phyloP scores from a whole-genome alignment of 2,329 filamentous ascomycete species.

The Cadophora luteo-olivacea region DNA sequence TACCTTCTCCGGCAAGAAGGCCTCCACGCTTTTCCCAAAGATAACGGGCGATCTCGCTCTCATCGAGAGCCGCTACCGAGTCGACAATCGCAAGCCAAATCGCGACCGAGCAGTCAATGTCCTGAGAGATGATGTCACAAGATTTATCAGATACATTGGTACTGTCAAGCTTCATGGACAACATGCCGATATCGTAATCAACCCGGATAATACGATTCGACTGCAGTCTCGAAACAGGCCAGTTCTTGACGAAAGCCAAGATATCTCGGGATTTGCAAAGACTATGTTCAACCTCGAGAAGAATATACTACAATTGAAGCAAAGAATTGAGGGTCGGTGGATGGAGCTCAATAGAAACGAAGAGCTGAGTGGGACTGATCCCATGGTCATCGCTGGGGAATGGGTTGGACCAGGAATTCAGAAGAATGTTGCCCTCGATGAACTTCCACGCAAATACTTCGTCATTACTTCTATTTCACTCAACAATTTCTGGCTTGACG shows the following conservation, averaged over 20 bases:
- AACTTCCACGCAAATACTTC: conserved; percentile 31
- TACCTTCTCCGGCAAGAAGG: not conserved
- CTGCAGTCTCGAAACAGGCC: conserved; percentile 35
- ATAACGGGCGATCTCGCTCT: conserved; percentile 28
- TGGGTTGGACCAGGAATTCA: conserved; percentile 38
- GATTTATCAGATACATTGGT: conserved; percentile 22
- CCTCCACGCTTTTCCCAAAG: conserved; percentile 33
- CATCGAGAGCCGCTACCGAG: conserved; percentile 18
- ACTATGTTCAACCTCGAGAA: conserved; percentile 26
- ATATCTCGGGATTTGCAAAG: conserved; percentile 26
- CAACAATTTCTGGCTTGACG: conserved; percentile 33
- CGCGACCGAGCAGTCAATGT: conserved; percentile 1
- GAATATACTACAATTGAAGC: conserved; percentile 7
- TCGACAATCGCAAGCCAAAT: conserved; percentile 8
- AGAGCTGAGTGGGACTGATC: conserved; percentile 20
- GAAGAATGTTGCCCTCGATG: conserved; percentile 32
- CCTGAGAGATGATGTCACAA: conserved; percentile 1
- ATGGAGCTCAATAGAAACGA: conserved; percentile 23
- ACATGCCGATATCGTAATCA: conserved; percentile 36
- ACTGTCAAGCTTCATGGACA: conserved; percentile 40
- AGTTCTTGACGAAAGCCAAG: conserved; percentile 17
- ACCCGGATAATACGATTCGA: conserved; percentile 27
- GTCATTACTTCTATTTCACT: conserved; percentile 37
- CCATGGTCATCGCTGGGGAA: conserved; percentile 39
- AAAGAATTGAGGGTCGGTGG: conserved; percentile 20